Conservation (phyloP, 805 yeast genomes). For the Lipomyces chichibuensis region DNA sequence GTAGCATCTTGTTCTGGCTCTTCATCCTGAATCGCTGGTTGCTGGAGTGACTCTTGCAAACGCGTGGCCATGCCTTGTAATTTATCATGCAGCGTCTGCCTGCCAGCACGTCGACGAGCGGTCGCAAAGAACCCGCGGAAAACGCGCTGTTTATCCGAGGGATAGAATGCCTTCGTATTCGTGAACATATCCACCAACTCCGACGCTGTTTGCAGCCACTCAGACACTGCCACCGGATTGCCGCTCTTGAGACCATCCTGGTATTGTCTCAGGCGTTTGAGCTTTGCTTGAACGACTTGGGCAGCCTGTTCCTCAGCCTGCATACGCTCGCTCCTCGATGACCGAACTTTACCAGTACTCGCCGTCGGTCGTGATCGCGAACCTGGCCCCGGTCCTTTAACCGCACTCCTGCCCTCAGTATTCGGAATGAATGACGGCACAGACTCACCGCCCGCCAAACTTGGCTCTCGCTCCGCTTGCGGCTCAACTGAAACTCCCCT, state of each 20-base stretch:
- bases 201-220: constrained; percentile 84
- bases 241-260: constrained; percentile 25
- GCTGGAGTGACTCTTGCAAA: constrained; percentile 51
- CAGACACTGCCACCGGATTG: constrained; percentile 63
- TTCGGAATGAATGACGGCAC: constrained; percentile 32
- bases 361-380: constrained; percentile 11
- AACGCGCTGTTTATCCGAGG: constrained; percentile 68
- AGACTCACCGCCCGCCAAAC: constrained; percentile 5
- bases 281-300: constrained; percentile 24
- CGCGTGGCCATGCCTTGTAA: constrained; percentile 62
- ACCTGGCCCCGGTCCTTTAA: constrained; percentile 5
- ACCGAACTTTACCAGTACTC: constrained; percentile 7
- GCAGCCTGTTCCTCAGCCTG: constrained; percentile 32
- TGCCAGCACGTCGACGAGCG: constrained; percentile 54
- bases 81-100: constrained; percentile 71
- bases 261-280: constrained; percentile 23
- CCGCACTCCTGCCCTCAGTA: constrained; percentile 10
- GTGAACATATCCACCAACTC: constrained; percentile 83
- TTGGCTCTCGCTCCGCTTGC: background rate
- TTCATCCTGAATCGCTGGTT: constrained; percentile 50
- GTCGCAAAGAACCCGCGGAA: constrained; percentile 67
- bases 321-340: constrained; percentile 23
- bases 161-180: constrained; percentile 75
- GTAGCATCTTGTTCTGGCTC: constrained; percentile 46
- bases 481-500: constrained; percentile 2